Conservation (phyloP, 805 yeast species). For the Suhomyces xylopsoci region DNA sequence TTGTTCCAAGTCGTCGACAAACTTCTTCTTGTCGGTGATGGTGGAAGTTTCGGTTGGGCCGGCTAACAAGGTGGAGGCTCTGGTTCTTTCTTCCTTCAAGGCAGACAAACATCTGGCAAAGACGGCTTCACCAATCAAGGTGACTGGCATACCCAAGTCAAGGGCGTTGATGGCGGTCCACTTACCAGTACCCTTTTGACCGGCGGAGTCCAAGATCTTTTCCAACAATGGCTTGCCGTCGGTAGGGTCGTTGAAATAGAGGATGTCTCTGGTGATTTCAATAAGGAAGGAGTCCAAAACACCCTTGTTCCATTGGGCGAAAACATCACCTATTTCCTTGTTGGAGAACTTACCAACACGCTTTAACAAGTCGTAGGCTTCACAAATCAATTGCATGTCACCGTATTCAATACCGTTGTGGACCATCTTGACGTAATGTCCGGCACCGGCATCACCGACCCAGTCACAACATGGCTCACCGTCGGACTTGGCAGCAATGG, state of each 20-base stretch:
- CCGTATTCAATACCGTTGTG: constrained; percentile 99
- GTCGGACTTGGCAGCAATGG: constrained; percentile 92
- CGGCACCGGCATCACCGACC: constrained; percentile 99
- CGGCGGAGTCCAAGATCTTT: constrained; percentile 95
- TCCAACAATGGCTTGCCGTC: constrained; percentile 93
- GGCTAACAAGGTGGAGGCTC: constrained; percentile 72
- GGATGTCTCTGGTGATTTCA: constrained; percentile 94
- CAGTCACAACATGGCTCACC: constrained; percentile 99
- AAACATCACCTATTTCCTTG: constrained; percentile 91
- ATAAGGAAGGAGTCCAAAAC: constrained; percentile 95
- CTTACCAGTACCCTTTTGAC: constrained; percentile 99
- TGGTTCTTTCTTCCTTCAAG: constrained; percentile 82
- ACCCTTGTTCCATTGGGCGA: constrained; percentile 93
- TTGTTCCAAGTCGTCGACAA: constrained; percentile 93
- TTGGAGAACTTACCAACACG: constrained; percentile 87
- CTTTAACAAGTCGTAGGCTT: constrained; percentile 95
- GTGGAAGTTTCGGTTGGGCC: constrained; percentile 76
- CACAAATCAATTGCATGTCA: constrained; percentile 98
- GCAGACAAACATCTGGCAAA: constrained; percentile 95
- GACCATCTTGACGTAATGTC: constrained; percentile 99
- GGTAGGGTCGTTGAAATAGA: constrained; percentile 77
- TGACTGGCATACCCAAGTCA: constrained; percentile 97
- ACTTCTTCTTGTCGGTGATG: constrained; percentile 72
- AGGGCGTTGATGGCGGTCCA: constrained; percentile 99
- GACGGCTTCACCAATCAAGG: constrained; percentile 98